Percentiles rank a stretch among this genome's conserved stretches.
Evolutionary conservation across 176 grass and related monocot species (phyloP).

Genomic region (Musa beccarii): DNA sequence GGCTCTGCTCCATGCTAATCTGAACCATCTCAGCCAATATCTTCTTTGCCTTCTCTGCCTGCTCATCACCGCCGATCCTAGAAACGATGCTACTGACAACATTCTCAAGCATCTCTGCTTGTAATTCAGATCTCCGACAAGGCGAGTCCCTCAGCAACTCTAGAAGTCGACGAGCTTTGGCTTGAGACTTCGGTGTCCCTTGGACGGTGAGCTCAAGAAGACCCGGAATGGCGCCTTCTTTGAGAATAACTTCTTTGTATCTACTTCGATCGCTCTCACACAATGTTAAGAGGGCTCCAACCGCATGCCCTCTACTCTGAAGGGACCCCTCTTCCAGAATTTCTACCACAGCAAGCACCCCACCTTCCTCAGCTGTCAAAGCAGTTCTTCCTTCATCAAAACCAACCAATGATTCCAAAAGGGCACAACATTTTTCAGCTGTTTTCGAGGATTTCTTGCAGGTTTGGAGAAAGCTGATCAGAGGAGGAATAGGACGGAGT

Average conservation of each 20-base stretch:
- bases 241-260: conserved; percentile 20
- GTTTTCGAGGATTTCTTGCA: conserved; percentile 17
- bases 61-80: conserved; percentile 6
- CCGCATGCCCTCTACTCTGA: conserved; percentile 3
- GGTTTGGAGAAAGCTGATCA: conserved; percentile 13
- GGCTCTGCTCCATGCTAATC: conserved; percentile 21
- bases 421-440: not conserved
- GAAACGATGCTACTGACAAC: conserved; percentile 15
- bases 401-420: conserved; percentile 11
- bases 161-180: conserved; percentile 11
- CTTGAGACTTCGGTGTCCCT: conserved; percentile 10
- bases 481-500: conserved; percentile 7
- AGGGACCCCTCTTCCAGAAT: conserved; percentile 12
- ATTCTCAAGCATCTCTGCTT: conserved; percentile 4
- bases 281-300: conserved; percentile 16
- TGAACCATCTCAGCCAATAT: conserved; percentile 24
- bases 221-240: conserved; percentile 16
- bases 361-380: conserved; percentile 18
- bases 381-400: conserved; percentile 6
- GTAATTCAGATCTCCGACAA: not conserved
- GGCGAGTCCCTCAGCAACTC: conserved; percentile 18
- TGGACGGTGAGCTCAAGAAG: conserved; percentile 20
- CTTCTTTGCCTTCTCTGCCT: conserved; percentile 15
- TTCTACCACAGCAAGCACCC: conserved; percentile 12
- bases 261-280: conserved; percentile 15